Evolutionary conservation across 2,329 filamentous ascomycete species (phyloP), one percentile per base, ranked within the genome.

Genomic region (Penicillium hesseltinei): DNA sequence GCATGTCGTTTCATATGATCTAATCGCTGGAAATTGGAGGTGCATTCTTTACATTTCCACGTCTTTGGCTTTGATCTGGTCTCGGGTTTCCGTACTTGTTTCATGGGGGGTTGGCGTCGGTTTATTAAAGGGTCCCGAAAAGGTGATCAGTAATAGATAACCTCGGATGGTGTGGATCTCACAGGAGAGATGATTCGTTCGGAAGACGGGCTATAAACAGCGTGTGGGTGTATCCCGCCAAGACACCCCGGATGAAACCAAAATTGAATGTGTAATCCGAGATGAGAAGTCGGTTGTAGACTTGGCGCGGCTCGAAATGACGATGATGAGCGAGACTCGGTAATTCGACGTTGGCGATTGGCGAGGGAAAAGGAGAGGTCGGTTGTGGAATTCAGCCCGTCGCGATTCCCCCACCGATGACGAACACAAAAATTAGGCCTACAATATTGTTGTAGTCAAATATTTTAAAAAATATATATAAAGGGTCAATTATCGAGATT

Each of bases 1-100:
- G 43, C 44, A 61, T 71, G 69, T 15, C 68, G 66, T 54, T 66
- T 67, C 44, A 67, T 51, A 51, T 71, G 68, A 56, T 70, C 66
- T 46, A 66, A 35, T 29, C 69, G 64, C 23, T 64, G 61, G 43
- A 71, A 71, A 23, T 42, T 50, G 1, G 67, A 60, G n/a, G 53
- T n/a, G 44, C 69, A 71, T 25, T 59, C 48, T 43, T 68, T 54
- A 54, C 69, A 71, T 35, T 43, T 62, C 69, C 67, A 69, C n/a
- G 35, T 51, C 50, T 53, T 59, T 25, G 46, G 39, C 1, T 17
- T 38, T 47, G 44, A 49, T 39, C 25, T 38, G 33, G 50, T 40
- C 42, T 48, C 29, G 11, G 47, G 19, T 8, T 56, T 56, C 15
- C 25, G 59, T 46, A 51, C 49, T 53, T 49, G 40, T 19, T 60